Percentiles rank a stretch among this genome's conserved stretches.
Conservation (phyloP, 2,329 filamentous ascomycete species). For the Paraphoma chrysanthemicola region DNA sequence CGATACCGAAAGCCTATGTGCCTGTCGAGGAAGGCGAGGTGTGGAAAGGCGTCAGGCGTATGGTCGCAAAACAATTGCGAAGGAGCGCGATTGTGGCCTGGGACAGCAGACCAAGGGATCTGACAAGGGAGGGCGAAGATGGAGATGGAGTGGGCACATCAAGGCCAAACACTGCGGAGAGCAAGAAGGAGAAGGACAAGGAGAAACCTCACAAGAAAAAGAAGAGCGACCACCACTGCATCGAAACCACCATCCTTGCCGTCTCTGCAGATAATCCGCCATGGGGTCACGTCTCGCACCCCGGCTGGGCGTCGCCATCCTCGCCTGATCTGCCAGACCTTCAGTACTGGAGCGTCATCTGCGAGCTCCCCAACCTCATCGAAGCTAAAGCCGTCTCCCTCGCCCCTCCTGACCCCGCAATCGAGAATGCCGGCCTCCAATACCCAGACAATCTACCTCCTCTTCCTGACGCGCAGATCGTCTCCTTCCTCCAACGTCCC, state of each 20-base stretch:
- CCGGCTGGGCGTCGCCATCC: slow-evolving; percentile 85
- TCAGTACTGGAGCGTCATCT: slow-evolving; percentile 82
- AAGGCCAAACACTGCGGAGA: slow-evolving; percentile 28
- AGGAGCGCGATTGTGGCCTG: slow-evolving; percentile 83
- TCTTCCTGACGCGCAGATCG: slow-evolving; percentile 69
- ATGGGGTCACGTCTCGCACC: slow-evolving; percentile 87
- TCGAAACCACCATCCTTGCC: slow-evolving; percentile 43
- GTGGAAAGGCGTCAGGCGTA: slow-evolving; percentile 72
- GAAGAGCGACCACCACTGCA: slow-evolving; percentile 28
- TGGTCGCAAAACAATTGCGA: slow-evolving; percentile 75
- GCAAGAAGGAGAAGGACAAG: slow-evolving; percentile 38
- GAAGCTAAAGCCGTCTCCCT: slow-evolving; percentile 93
- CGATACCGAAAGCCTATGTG: slow-evolving; percentile 86
- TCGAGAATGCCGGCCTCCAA: slow-evolving; percentile 30
- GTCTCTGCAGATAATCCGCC: slow-evolving; percentile 58
- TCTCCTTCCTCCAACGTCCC: slow-evolving; percentile 74
- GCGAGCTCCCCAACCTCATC: slow-evolving; percentile 86
- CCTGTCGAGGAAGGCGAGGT: slow-evolving; percentile 88
- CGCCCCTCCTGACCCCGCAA: slow-evolving; percentile 65
- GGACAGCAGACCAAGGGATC: slow-evolving; percentile 73
- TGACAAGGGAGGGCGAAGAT: slow-evolving; percentile 50
- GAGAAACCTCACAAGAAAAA: slow-evolving; percentile 38
- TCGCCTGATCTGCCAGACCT: slow-evolving; percentile 77
- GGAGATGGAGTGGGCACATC: slow-evolving; percentile 18
- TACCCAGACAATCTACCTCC: slow-evolving; percentile 36